Conservation (phyloP, 2,329 filamentous ascomycete genomes). For the Xylariaceae sp. region DNA sequence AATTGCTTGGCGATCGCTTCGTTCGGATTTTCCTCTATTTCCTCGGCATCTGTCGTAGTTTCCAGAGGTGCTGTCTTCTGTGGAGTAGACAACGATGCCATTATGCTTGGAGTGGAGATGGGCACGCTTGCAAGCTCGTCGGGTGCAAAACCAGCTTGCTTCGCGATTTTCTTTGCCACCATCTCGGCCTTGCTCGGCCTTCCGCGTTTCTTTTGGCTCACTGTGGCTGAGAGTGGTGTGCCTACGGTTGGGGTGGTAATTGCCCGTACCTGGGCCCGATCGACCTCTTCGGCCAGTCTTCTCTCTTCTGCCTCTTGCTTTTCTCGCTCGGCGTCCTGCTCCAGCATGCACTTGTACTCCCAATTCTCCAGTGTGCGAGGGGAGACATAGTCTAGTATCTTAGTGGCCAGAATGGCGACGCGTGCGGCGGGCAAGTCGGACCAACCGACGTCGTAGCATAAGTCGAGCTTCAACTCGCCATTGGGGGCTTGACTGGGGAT, state of each 20-base stretch:
- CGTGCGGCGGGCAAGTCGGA: slow-evolving; percentile 47
- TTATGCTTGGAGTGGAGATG: slow-evolving; percentile 25
- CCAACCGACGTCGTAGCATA: slow-evolving; percentile 55
- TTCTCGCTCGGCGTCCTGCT: slow-evolving; percentile 37
- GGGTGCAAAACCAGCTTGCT: slow-evolving; percentile 18
- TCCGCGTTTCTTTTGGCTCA: slow-evolving; percentile 20
- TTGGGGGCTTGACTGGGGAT: slow-evolving; percentile 33
- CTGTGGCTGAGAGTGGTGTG: not conserved
- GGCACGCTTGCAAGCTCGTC: slow-evolving; percentile 25
- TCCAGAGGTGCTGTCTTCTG: slow-evolving; percentile 28
- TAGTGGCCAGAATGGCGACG: slow-evolving; percentile 42
- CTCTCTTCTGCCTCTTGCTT: slow-evolving; percentile 23
- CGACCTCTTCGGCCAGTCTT: slow-evolving; percentile 16
- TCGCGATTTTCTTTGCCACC: slow-evolving; percentile 19
- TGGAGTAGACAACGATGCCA: slow-evolving; percentile 37
- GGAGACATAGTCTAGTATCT: slow-evolving; percentile 56
- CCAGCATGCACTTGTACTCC: slow-evolving; percentile 44
- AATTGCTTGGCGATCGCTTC: slow-evolving; percentile 29
- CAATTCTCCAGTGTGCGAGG: slow-evolving; percentile 53
- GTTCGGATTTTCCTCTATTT: slow-evolving; percentile 26
- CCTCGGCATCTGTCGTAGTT: slow-evolving; percentile 15
- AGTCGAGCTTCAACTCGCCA: slow-evolving; percentile 34
- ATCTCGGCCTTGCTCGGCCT: slow-evolving; percentile 28
- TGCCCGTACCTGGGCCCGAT: slow-evolving; percentile 10
- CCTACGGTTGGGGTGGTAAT: slow-evolving; percentile 5